A percentile compares a stretch with the other conserved stretches of the same genome.
phyloP scores from a whole-genome alignment of 768 basidiomycete genomes.

The Termitomyces sp. region DNA sequence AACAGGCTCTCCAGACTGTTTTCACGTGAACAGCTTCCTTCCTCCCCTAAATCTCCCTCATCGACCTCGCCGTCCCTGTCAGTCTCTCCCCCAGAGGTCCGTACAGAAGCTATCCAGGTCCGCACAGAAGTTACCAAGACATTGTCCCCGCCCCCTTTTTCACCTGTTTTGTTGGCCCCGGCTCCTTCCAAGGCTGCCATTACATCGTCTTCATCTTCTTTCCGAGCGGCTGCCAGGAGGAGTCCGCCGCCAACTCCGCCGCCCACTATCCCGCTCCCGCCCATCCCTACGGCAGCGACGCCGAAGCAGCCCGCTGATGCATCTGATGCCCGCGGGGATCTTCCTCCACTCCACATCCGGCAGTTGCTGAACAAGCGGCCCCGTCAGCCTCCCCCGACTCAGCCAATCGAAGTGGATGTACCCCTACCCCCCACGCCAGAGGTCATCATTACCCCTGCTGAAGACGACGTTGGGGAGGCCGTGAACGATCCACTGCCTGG shows the following conservation, averaged over 20 bases:
- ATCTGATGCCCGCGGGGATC: neutral
- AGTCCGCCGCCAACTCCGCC: neutral
- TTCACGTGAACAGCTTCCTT: neutral
- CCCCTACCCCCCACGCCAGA: neutral
- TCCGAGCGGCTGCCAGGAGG: neutral
- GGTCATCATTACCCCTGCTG: neutral
- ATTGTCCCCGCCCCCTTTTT: neutral
- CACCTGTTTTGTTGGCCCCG: too few relatives aligned
- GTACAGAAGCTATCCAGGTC: too few relatives aligned
- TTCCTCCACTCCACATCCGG: neutral
- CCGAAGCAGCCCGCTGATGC: neutral
- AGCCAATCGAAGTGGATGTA: neutral
- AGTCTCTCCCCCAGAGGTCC: neutral
- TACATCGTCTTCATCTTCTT: too few relatives aligned
- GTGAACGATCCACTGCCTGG: neutral
- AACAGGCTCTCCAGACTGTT: neutral
- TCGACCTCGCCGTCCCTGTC: neutral
- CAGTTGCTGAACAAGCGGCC: neutral
- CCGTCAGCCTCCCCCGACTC: neutral
- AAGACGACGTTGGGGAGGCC: neutral
- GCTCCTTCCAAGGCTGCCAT: too few relatives aligned
- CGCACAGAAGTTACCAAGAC: neutral
- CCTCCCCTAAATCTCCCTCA: neutral
- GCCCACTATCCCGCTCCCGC: neutral
- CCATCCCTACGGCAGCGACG: neutral